These are phyloP conservation scores for Suillus decipiens DNA, from an alignment of 768 basidiomycete genomes.

Conservation along the genomic window DNA sequence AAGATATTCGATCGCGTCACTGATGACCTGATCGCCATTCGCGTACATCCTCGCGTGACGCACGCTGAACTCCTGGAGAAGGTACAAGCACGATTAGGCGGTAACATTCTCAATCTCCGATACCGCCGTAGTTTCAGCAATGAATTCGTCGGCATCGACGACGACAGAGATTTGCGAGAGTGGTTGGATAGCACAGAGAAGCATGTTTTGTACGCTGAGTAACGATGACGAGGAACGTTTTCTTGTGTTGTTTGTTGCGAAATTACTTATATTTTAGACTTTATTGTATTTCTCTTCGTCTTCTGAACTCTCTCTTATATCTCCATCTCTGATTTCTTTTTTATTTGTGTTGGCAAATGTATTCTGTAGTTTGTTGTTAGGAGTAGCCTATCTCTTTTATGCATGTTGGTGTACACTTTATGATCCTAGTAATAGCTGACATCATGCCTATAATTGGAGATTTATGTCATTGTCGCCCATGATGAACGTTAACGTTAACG, in stretches of 20 bases:
- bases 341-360: conserved; percentile 3
- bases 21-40: conserved; percentile 95
- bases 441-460: too few relatives aligned
- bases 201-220: conserved; percentile 82
- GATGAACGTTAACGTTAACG: too few relatives aligned
- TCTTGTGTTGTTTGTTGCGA: conserved; percentile 1
- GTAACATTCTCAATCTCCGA: conserved; percentile 64
- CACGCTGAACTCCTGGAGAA: conserved; percentile 89
- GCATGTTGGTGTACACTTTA: neutral
- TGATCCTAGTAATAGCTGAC: neutral
- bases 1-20: conserved; percentile 94
- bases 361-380: conserved; percentile 5
- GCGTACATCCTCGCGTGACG: conserved; percentile 91
- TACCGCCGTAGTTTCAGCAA: conserved; percentile 77
- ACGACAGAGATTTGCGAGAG: conserved; percentile 61
- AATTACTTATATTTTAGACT: conserved; percentile 29
- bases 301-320: conserved; percentile 6
- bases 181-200: conserved; percentile 85
- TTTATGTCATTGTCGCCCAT: too few relatives aligned
- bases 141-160: conserved; percentile 60
- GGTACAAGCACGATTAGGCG: conserved; percentile 83
- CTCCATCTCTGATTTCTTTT: conserved; percentile 2
- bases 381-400: neutral
- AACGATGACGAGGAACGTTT: conserved; percentile 34
- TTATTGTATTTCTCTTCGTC: conserved; percentile 30